phyloP scores from a whole-genome alignment of 1,284 basidiomycete genomes.

The Omphalotus olearius region DNA sequence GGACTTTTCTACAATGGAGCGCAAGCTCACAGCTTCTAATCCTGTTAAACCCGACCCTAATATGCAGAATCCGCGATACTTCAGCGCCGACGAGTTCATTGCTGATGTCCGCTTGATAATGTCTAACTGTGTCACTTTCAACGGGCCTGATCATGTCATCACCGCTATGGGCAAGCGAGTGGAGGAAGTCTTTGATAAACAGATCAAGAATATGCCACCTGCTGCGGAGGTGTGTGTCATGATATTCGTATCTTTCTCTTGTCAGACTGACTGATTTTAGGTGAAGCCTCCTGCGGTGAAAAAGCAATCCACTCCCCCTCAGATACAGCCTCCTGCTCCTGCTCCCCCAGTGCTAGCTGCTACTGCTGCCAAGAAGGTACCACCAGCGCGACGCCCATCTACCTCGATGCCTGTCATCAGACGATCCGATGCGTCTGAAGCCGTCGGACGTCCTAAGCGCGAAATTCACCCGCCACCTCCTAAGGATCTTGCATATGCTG shows the following conservation, averaged over 20 bases:
- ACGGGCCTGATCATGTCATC: slow-evolving; percentile 86
- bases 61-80: slow-evolving; percentile 68
- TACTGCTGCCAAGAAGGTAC: slow-evolving; percentile 40
- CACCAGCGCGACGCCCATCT: slow-evolving; percentile 59
- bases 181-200: slow-evolving; percentile 85
- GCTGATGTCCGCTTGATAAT: slow-evolving; percentile 85
- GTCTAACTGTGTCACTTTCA: slow-evolving; percentile 88
- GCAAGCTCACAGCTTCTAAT: slow-evolving; percentile 77
- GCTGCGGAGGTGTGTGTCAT: slow-evolving; percentile 56
- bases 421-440: slow-evolving; percentile 58
- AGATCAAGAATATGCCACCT: slow-evolving; percentile 80
- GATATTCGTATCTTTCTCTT: slow-evolving; percentile 15
- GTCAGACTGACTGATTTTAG: slow-evolving; percentile 23
- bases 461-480: slow-evolving; percentile 95
- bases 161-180: slow-evolving; percentile 77
- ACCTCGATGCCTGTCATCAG: slow-evolving; percentile 77
- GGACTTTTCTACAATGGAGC: slow-evolving; percentile 94
- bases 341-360: slow-evolving; percentile 27
- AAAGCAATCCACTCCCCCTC: slow-evolving; percentile 42
- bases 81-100: slow-evolving; percentile 73
- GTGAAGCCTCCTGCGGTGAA: slow-evolving; percentile 51
- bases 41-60: slow-evolving; percentile 73
- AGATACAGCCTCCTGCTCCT: slow-evolving; percentile 34
- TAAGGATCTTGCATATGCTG: slow-evolving; percentile 85
- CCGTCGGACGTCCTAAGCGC: slow-evolving; percentile 83